A percentile compares a stretch with the other conserved stretches of the same genome.
These are phyloP conservation scores for Kuraishia cidri DNA, from an alignment of 805 yeast species.

Conservation along the genomic window DNA sequence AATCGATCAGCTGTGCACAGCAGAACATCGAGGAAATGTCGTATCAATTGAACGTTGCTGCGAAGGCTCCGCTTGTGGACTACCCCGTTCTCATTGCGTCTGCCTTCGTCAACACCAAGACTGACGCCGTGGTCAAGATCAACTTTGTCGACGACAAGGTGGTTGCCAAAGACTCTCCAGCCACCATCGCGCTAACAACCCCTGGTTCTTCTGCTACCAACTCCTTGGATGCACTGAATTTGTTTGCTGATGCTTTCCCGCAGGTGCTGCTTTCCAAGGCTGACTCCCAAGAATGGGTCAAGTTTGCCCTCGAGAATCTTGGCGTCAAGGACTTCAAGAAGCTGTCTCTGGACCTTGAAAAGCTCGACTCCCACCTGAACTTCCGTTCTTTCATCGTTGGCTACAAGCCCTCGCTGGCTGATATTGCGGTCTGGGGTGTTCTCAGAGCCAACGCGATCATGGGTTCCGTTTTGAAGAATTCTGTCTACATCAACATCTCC, in stretches of 20 bases:
- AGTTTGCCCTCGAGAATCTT: slow-evolving; percentile 58
- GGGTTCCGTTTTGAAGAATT: slow-evolving; percentile 83
- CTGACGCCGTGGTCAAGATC: slow-evolving; percentile 43
- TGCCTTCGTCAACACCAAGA: slow-evolving; percentile 52
- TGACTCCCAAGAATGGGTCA: slow-evolving; percentile 52
- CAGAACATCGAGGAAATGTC: no score
- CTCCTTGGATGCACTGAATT: slow-evolving; percentile 34
- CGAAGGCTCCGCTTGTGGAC: slow-evolving; percentile 78
- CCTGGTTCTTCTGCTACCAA: slow-evolving; percentile 34
- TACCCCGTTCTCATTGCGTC: slow-evolving; percentile 76
- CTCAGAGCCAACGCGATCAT: slow-evolving; percentile 88
- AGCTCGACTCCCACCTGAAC: slow-evolving; percentile 75
- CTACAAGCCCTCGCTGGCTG: slow-evolving; percentile 62
- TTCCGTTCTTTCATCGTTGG: slow-evolving; percentile 76
- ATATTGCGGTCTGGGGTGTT: slow-evolving; percentile 88
- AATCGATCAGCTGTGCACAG: no score
- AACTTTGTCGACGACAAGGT: slow-evolving; percentile 69
- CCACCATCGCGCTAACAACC: slow-evolving; percentile 31
- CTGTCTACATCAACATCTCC: slow-evolving; percentile 75
- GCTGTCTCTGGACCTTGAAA: slow-evolving; percentile 67
- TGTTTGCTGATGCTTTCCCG: slow-evolving; percentile 46
- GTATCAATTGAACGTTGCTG: slow-evolving; percentile 58
- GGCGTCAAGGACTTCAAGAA: slow-evolving; percentile 84
- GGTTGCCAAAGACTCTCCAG: slow-evolving; percentile 30
- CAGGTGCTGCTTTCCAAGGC: slow-evolving; percentile 24